Base-by-base conservation (phyloP, 768 basidiomycete species). In the Trametes meyenii region DNA sequence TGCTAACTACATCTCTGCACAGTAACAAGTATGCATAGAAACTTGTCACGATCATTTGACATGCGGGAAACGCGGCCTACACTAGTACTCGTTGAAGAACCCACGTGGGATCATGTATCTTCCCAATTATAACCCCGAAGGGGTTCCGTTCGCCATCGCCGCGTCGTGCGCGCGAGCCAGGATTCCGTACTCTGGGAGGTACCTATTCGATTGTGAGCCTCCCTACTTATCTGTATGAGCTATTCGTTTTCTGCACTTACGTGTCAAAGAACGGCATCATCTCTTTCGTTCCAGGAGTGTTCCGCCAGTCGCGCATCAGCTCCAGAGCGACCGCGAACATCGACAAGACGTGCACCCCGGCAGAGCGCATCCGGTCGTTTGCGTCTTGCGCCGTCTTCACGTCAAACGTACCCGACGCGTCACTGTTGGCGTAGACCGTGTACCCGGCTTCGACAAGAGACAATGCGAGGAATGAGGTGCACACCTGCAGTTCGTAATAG, bases 231-330 rank as follows among this genome's bases (percentile, higher is more conserved):
- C 29, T 33, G 3, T 8, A 8, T 8, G 8, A 8, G 29, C 29
- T 33, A 33, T 8, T 33, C 29, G 29, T 33, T 33, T 8, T 33
- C 29, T 33, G 14, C 24, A 75, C 78, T 42, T 56, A 82, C 81
- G 71, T 74, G 66, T 80, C 79, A 58, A 77, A 79, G 71, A 69
- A 82, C 1, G 81, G 79, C 51, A 81, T 51, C 66, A 81, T 59
- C 66, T 81, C 73, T 17, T 50, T 17, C 1, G 79, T 65, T 3
- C 80, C 81, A n/a, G 82, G 80, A 5, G 76, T 77, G 64, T 75
- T 73, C 56, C 79, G 76, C 82, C 82, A 83, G 68, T 83, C 81
- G 43, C 80, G 70, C 80, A 83, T 81, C 40, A 82, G 73, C 67
- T 83, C 81, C 29, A 70, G 71, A 17, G 72, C 69, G 44, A 82